These are phyloP conservation scores for Melanogaster broomeanus DNA, from an alignment of 768 basidiomycete genomes.

Conservation along the genomic window DNA sequence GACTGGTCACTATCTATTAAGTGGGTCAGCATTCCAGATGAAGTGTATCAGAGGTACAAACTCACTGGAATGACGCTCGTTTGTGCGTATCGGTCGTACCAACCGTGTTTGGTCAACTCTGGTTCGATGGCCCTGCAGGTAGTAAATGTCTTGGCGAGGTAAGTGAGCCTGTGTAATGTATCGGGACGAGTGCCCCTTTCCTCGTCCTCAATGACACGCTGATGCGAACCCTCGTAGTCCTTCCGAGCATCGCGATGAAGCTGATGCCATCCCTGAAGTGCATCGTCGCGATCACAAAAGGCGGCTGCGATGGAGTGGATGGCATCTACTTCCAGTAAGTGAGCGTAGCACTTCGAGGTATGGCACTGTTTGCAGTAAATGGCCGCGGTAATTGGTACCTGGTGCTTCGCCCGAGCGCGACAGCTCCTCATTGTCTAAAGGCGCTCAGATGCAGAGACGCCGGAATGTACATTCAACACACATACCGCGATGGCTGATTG, in stretches of 20 bases:
- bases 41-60: neutral
- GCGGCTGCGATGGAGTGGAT: slow-evolving; percentile 41
- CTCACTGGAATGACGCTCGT: slow-evolving; percentile 25
- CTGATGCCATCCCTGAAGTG: slow-evolving; percentile 36
- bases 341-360: slow-evolving; percentile 35
- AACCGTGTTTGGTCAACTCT: slow-evolving; percentile 48
- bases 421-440: slow-evolving; percentile 20
- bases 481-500: slow-evolving; percentile 16
- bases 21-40: neutral
- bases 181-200: slow-evolving; percentile 36
- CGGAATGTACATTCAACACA: neutral
- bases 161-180: slow-evolving; percentile 38
- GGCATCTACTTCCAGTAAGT: slow-evolving; percentile 35
- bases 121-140: slow-evolving; percentile 49
- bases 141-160: slow-evolving; percentile 49
- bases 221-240: slow-evolving; percentile 14
- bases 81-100: slow-evolving; percentile 54
- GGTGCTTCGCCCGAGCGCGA: slow-evolving; percentile 18
- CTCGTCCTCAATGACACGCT: slow-evolving; percentile 33
- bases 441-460: neutral
- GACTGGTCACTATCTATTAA: slow-evolving; percentile 19
- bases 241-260: slow-evolving; percentile 25
- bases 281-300: slow-evolving; percentile 16
- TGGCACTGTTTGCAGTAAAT: slow-evolving; percentile 42
- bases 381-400: slow-evolving; percentile 12